These are phyloP conservation scores for Globisporangium abappressorium DNA, from an alignment of 352 stramenopile genomes.

Conservation along the genomic window DNA sequence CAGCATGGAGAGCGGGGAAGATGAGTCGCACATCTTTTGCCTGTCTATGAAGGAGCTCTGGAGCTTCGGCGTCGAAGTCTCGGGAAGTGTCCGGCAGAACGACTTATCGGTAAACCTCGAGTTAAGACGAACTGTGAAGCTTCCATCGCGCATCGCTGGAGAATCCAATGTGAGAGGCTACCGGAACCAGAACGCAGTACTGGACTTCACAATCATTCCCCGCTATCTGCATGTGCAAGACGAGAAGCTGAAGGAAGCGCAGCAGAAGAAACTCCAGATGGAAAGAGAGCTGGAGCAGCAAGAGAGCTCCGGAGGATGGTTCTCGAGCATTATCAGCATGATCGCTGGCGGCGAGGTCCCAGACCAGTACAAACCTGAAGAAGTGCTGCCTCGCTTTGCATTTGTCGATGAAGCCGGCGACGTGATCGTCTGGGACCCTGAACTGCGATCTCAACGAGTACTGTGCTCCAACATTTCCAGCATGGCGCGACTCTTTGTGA, in stretches of 20 bases:
- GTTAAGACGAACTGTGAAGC: conserved; percentile 42
- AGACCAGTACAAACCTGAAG: conserved; percentile 63
- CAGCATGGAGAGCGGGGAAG: conserved; percentile 58
- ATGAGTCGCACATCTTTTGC: conserved; percentile 50
- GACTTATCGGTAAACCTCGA: conserved; percentile 37
- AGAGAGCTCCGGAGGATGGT: conserved; percentile 44
- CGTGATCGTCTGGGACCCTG: conserved; percentile 78
- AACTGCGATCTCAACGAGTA: conserved; percentile 59
- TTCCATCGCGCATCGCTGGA: conserved; percentile 36
- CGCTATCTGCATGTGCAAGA: conserved; percentile 57
- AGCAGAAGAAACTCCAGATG: conserved; percentile 28
- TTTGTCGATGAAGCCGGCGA: conserved; percentile 52
- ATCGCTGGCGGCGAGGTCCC: conserved; percentile 62
- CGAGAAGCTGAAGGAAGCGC: conserved; percentile 30
- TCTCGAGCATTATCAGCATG: conserved; percentile 57
- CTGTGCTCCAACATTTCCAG: conserved; percentile 70
- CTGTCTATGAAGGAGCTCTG: conserved; percentile 56
- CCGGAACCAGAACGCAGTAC: conserved; percentile 15
- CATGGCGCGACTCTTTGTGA: conserved; percentile 51
- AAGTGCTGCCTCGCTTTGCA: conserved; percentile 66
- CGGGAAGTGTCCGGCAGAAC: conserved; percentile 41
- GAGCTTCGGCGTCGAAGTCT: conserved; percentile 41
- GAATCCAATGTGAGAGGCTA: conserved; percentile 5
- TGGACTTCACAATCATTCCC: conserved; percentile 54
- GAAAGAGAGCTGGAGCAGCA: conserved; percentile 45